A percentile compares a stretch with the other conserved stretches of the same genome.
phyloP scores from a whole-genome alignment of 2,329 filamentous ascomycete species.

The Fusarium tupiense region DNA sequence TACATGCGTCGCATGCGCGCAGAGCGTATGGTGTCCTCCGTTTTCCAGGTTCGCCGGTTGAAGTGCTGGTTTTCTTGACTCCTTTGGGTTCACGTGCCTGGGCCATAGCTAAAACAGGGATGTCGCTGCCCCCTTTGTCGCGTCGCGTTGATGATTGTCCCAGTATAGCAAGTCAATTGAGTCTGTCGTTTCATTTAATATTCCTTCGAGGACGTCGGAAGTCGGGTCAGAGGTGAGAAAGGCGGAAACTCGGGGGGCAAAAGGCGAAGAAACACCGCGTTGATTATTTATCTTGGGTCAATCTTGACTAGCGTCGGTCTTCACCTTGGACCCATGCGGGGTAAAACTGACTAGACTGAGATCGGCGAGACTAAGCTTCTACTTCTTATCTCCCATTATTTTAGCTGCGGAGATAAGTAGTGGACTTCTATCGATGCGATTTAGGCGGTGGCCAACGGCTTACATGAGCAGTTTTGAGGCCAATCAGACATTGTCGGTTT shows the following conservation, averaged over 20 bases:
- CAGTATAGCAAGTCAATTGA: background rate
- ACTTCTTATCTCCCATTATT: background rate
- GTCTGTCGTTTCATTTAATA: fast-evolving
- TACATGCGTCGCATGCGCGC: slow-evolving; percentile 19
- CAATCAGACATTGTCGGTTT: background rate
- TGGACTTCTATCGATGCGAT: background rate
- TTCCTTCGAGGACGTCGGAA: no score
- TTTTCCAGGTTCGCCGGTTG: background rate
- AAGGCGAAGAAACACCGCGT: background rate
- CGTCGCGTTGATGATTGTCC: background rate
- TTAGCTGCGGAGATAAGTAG: background rate
- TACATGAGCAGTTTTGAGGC: background rate
- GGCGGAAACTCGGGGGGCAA: background rate
- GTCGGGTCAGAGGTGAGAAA: background rate
- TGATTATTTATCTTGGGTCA: background rate
- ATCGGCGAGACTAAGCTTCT: background rate
- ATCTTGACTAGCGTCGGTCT: background rate
- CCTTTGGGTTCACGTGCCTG: slow-evolving; percentile 9
- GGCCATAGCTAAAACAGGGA: background rate
- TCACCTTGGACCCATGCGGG: slow-evolving; percentile 13
- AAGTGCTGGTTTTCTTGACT: background rate
- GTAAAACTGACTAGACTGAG: slow-evolving; percentile 1
- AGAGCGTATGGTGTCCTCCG: slow-evolving; percentile 18
- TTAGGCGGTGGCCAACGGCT: background rate
- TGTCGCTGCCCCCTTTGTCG: background rate